Evolutionary conservation across 2,329 filamentous ascomycete genomes (phyloP).

Genomic region (Curvularia spicifera): DNA sequence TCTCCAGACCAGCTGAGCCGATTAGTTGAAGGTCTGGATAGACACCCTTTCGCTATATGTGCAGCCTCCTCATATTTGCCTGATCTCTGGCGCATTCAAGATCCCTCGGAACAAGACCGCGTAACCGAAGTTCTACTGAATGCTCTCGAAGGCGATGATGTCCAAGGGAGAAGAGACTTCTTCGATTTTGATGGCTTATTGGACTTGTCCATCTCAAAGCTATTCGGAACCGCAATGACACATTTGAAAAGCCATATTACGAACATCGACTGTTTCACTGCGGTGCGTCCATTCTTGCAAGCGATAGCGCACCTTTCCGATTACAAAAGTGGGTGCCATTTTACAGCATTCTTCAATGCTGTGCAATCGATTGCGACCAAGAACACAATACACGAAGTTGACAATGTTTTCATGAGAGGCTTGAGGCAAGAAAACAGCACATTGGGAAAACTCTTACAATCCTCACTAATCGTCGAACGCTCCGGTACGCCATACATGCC

Average conservation of each 20-base stretch:
- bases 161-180: not conserved
- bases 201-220: not conserved
- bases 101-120: not conserved
- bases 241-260: not conserved
- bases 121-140: not conserved
- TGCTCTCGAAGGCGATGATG: not conserved
- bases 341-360: not conserved
- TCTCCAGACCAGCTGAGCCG: not conserved
- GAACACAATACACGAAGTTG: not conserved
- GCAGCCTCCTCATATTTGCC: not conserved
- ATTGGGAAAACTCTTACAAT: not conserved
- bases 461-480: not conserved
- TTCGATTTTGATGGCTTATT: not conserved
- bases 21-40: not conserved
- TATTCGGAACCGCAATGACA: not conserved
- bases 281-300: not conserved
- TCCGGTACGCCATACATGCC: not conserved
- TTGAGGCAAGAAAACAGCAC: not conserved
- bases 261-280: not conserved
- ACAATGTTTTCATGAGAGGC: not conserved
- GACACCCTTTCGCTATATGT: slow-evolving; percentile 1
- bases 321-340: not conserved
- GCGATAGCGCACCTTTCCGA: not conserved
- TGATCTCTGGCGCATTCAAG: not conserved
- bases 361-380: not conserved